phyloP scores from a whole-genome alignment of 164 flowering plant species.

The Platanus orientalis region DNA sequence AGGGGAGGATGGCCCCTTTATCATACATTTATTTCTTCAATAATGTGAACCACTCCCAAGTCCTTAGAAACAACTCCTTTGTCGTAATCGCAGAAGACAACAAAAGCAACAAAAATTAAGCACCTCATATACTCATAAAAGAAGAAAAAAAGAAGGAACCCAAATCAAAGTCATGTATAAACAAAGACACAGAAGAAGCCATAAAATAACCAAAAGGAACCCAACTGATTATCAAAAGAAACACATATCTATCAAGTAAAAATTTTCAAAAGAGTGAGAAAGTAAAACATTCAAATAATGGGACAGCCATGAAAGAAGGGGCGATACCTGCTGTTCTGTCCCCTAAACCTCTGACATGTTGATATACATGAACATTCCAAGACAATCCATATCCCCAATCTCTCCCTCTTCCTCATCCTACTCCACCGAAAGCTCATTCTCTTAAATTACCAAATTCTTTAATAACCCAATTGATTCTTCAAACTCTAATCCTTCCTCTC shows the following conservation, averaged over 20 bases:
- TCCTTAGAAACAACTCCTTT: slow-evolving; percentile 9
- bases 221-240: not conserved
- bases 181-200: not conserved
- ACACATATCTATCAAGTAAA: not conserved
- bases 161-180: not conserved
- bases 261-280: not conserved
- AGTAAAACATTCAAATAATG: slow-evolving; percentile 7
- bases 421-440: slow-evolving; percentile 1
- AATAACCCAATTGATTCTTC: not conserved
- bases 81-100: slow-evolving; percentile 19
- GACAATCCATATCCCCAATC: not conserved
- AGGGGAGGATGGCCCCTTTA: too few species aligned
- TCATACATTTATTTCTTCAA: not conserved
- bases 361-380: slow-evolving; percentile 21
- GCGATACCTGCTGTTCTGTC: slow-evolving; percentile 40
- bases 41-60: not conserved
- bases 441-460: not conserved
- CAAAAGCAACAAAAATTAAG: slow-evolving; percentile 5
- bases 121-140: not conserved
- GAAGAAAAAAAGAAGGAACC: not conserved
- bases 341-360: slow-evolving; percentile 28
- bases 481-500: not conserved
- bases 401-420: not conserved
- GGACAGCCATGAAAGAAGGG: slow-evolving; percentile 31
- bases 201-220: not conserved